Conservation (phyloP, 768 basidiomycete species). For the Trametes coccinea region DNA sequence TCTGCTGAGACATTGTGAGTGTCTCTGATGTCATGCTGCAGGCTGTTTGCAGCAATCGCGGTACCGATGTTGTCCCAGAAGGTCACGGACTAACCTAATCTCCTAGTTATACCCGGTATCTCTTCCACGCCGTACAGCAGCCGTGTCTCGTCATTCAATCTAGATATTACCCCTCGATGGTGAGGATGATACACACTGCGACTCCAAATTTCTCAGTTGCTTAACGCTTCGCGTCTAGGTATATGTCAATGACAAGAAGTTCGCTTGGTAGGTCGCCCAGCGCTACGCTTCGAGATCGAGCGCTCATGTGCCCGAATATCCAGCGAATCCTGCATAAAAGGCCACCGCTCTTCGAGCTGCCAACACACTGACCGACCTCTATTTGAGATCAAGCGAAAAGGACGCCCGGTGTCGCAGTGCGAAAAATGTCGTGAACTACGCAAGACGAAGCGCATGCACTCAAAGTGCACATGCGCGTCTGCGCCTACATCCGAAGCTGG, state of each 20-base stretch:
- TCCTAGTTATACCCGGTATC: constrained; percentile 6
- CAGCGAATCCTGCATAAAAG: constrained; percentile 93
- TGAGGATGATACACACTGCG: neutral
- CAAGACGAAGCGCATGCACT: constrained; percentile 77
- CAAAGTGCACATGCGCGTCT: constrained; percentile 69
- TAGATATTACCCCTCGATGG: constrained; percentile 10
- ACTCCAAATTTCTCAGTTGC: neutral
- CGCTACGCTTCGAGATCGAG: neutral
- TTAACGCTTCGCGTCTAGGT: constrained; percentile 43
- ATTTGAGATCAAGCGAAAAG: constrained; percentile 94
- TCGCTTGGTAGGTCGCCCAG: constrained; percentile 60
- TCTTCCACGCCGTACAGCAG: neutral
- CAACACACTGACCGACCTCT: constrained; percentile 84
- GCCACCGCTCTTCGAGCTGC: constrained; percentile 89
- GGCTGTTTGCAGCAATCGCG: neutral
- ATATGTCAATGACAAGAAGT: constrained; percentile 71
- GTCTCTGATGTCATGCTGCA: neutral
- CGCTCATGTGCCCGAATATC: constrained; percentile 18
- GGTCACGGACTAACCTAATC: constrained; percentile 11
- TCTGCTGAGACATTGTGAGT: neutral
- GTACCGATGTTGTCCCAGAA: neutral
- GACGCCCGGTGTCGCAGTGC: constrained; percentile 90
- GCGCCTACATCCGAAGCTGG: constrained; percentile 27
- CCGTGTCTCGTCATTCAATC: neutral
- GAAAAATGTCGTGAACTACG: constrained; percentile 79